phyloP scores from a whole-genome alignment of 805 yeast species.

The Lachancea nothofagi region DNA sequence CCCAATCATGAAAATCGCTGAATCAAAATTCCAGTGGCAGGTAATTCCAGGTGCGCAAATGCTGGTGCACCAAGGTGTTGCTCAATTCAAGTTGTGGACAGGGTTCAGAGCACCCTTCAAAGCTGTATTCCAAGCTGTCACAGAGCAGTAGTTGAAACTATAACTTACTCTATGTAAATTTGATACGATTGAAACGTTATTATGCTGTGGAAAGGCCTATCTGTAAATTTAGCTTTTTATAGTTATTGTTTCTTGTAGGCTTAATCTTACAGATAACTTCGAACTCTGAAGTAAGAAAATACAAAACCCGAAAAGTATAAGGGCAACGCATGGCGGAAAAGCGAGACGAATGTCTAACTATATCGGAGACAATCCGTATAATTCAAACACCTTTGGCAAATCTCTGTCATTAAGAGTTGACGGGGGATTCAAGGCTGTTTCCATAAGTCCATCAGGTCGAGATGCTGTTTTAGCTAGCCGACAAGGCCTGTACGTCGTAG shows the following conservation, averaged over 20 bases:
- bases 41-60: slow-evolving; percentile 87
- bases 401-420: slow-evolving; percentile 82
- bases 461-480: slow-evolving; percentile 86
- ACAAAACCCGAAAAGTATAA: neutral
- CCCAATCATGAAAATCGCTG: slow-evolving; percentile 77
- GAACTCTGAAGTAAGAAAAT: neutral
- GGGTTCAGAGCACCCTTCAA: slow-evolving; percentile 59
- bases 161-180: neutral
- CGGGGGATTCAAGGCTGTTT: slow-evolving; percentile 87
- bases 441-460: slow-evolving; percentile 82
- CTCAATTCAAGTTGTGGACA: slow-evolving; percentile 77
- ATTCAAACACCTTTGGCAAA: slow-evolving; percentile 67
- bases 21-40: slow-evolving; percentile 58
- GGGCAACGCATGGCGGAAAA: too few relatives aligned
- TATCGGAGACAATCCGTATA: slow-evolving; percentile 31
- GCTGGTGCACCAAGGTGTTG: slow-evolving; percentile 90
- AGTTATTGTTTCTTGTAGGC: too few relatives aligned
- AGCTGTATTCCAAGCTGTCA: slow-evolving; percentile 57
- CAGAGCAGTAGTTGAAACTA: neutral
- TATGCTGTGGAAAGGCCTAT: too few relatives aligned
- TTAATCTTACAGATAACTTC: too few relatives aligned
- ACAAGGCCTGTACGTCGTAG: slow-evolving; percentile 82
- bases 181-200: slow-evolving; percentile 1
- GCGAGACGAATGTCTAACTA: slow-evolving; percentile 7
- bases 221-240: too few relatives aligned